phyloP scores from a whole-genome alignment of 106 monocot species.

The Triglochin maritima region DNA sequence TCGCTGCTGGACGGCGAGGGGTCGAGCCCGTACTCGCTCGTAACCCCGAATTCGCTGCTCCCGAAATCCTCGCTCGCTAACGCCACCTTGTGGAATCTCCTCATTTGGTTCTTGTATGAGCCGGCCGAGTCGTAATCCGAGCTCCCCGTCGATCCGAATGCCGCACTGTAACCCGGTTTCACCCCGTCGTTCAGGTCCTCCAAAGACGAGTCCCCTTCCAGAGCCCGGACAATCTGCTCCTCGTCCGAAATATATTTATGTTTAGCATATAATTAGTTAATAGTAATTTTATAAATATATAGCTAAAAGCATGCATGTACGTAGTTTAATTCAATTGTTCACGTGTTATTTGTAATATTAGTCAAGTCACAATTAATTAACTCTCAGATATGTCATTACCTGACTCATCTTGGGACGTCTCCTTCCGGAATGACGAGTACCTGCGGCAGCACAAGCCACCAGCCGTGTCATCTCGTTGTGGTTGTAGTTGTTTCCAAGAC shows the following conservation, averaged over 20 bases:
- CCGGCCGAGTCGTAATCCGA: constrained; percentile 5
- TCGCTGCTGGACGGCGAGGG: constrained; percentile 1
- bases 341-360: too few relatives aligned
- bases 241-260: not conserved
- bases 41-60: constrained; percentile 12
- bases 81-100: constrained; percentile 7
- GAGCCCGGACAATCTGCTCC: constrained; percentile 13
- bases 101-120: constrained; percentile 10
- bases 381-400: constrained; percentile 14
- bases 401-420: constrained; percentile 81
- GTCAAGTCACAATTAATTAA: not conserved
- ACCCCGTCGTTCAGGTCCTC: constrained; percentile 19
- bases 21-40: constrained; percentile 11
- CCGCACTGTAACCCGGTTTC: constrained; percentile 4
- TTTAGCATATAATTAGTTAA: not conserved
- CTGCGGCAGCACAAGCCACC: constrained; percentile 51
- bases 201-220: constrained; percentile 17
- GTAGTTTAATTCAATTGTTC: not conserved
- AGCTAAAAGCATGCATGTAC: not conserved
- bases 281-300: too few relatives aligned
- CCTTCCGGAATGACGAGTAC: constrained; percentile 53
- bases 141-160: constrained; percentile 6
- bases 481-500: constrained; percentile 38
- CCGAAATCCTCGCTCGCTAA: constrained; percentile 13
- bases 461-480: constrained; percentile 46